Evolutionary conservation across 495 filamentous ascomycete genomes (phyloP), one percentile per base, ranked within the genome.

Genomic region (Neurospora sp.): DNA sequence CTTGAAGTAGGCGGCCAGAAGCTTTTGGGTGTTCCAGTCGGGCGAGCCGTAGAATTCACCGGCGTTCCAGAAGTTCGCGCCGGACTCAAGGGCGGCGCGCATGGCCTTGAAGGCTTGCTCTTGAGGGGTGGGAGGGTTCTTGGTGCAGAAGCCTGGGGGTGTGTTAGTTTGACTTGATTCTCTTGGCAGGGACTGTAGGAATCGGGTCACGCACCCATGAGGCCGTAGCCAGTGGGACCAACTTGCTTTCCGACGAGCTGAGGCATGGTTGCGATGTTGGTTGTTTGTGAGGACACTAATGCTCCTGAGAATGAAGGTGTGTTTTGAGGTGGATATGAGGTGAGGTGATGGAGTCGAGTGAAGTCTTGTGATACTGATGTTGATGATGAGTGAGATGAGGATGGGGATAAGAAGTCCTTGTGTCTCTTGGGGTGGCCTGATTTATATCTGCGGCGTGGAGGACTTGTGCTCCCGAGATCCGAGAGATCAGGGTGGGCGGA

Each of bases 41-140:
- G 88, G 86, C 0, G 88, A 86, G 66, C 91, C 91, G 81, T 97
- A 97, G 76, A 95, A 84, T 76, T 94, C 91, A 74, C 91, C 92
- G 39, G 75, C 92, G 78, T 95, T 94, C 92, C 92, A 95, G 82
- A 92, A 90, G 80, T 91, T 86, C 74, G 81, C 81, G 37, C 92
- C 92, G 7, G 84, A 82, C 17, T 84, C 79, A 42, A 94, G 84
- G 15, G 93, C 85, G 31, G 89, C 85, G 75, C 87, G 88, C 82
- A 95, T 85, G 11, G 90, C 87, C 72, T 87, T 85, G 77, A 94
- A 89, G 73, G 90, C 86, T 66, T 66, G 54, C 54, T 62, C 54
- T 31, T 62, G 13, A 9, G 54, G 54, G 24, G 54, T 62, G 24
- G 54, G 24, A 6, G 54, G 54, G 54, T 66, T 66, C 24, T 66